Evolutionary conservation across 441 rosid genomes (phyloP).

Genomic region (Adansonia madagascariensis): DNA sequence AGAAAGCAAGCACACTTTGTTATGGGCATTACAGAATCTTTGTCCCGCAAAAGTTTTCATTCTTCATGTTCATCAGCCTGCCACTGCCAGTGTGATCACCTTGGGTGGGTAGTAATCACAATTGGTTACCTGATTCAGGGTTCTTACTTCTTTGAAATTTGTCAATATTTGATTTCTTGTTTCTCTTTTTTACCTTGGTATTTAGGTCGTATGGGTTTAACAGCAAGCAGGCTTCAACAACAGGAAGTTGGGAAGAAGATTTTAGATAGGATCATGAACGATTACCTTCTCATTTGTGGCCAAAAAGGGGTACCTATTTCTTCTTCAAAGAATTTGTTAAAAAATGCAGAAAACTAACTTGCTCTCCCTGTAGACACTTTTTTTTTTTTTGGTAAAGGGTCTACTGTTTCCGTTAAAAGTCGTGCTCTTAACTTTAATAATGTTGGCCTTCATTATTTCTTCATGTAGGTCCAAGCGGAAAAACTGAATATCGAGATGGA

Average conservation of each 20-base stretch:
- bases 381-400: background rate
- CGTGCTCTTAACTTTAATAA: background rate
- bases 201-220: slow-evolving; percentile 43
- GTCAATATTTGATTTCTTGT: background rate
- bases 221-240: slow-evolving; percentile 43
- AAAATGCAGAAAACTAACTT: slow-evolving; percentile 14
- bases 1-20: slow-evolving; percentile 57
- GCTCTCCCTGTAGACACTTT: background rate
- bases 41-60: slow-evolving; percentile 49
- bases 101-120: slow-evolving; percentile 28
- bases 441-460: slow-evolving; percentile 8
- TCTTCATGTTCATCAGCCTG: slow-evolving; percentile 66
- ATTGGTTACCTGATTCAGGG: background rate
- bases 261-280: slow-evolving; percentile 53
- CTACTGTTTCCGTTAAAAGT: background rate
- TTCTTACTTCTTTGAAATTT: background rate
- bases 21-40: slow-evolving; percentile 63
- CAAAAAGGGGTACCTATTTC: slow-evolving; percentile 50
- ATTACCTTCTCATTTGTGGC: slow-evolving; percentile 52
- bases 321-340: background rate
- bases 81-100: slow-evolving; percentile 23
- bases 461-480: slow-evolving; percentile 55
- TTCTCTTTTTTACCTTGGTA: background rate
- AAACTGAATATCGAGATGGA: slow-evolving; percentile 42
- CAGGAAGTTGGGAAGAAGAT: slow-evolving; percentile 42